These are phyloP conservation scores for Spinellus fusiger DNA, from an alignment of 192 early-diverging fungal species.

Conservation along the genomic window DNA sequence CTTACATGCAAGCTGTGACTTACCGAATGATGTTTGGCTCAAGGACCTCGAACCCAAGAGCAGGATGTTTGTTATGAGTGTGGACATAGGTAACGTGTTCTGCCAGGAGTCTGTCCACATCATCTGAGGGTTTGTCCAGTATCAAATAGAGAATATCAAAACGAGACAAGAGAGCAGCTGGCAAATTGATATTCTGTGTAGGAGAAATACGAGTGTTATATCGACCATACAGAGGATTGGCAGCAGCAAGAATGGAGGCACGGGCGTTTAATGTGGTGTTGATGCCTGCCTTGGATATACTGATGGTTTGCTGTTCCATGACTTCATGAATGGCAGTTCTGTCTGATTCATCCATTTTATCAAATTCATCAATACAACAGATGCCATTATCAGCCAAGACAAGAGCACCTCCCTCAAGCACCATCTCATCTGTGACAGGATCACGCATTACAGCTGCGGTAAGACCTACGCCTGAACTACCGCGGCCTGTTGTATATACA, in stretches of 20 bases:
- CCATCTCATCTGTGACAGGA: conserved; percentile 89
- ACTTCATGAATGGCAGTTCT: conserved; percentile 98
- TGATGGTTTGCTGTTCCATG: conserved; percentile 99
- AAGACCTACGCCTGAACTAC: conserved; percentile 92
- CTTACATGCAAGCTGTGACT: background rate
- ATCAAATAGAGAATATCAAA: conserved; percentile 94
- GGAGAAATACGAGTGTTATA: conserved; percentile 88
- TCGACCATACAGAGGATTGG: conserved; percentile 94
- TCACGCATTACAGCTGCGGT: conserved; percentile 94
- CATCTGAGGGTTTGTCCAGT: conserved; percentile 82
- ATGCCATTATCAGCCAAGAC: conserved; percentile 98
- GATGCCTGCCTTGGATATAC: conserved; percentile 96
- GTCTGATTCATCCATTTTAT: conserved; percentile 98
- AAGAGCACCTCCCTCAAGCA: conserved; percentile 95
- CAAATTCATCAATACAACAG: conserved; percentile 99
- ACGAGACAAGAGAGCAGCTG: conserved; percentile 87
- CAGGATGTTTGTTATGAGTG: conserved; percentile 73
- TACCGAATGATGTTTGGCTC: conserved; percentile 74
- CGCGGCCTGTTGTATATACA: conserved; percentile 95
- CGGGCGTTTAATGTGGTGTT: conserved; percentile 95
- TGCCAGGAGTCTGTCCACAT: conserved; percentile 80
- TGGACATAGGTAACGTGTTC: conserved; percentile 96
- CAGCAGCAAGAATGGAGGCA: conserved; percentile 91
- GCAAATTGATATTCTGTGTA: conserved; percentile 95
- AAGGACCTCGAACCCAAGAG: conserved; percentile 52